Percentiles rank a stretch among this genome's conserved stretches.
phyloP scores from a whole-genome alignment of 2,329 filamentous ascomycete species.

The Geosmithia morbida region DNA sequence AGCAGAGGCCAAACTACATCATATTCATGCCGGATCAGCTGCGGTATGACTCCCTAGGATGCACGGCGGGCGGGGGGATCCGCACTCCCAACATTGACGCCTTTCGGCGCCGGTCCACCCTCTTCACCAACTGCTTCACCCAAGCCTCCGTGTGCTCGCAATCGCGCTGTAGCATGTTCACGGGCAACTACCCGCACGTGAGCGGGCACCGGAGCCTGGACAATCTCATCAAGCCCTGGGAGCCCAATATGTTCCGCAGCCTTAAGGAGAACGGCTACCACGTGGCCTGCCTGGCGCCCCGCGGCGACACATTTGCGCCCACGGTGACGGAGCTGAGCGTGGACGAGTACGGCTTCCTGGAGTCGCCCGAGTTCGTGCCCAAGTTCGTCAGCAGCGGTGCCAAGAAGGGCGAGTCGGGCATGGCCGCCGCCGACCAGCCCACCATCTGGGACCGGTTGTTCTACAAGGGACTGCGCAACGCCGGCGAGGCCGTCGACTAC shows the following conservation, averaged over 20 bases:
- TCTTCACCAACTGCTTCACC: constrained; percentile 28
- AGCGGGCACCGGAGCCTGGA: constrained; percentile 28
- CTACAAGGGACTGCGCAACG: constrained; percentile 24
- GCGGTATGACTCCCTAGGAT: constrained; percentile 26
- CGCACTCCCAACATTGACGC: constrained; percentile 26
- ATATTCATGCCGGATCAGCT: constrained; percentile 35
- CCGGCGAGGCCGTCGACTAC: constrained; percentile 23
- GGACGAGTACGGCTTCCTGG: constrained; percentile 28
- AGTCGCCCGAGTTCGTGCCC: constrained; percentile 18
- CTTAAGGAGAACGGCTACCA: constrained; percentile 30
- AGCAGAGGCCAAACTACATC: constrained; percentile 17
- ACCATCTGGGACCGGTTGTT: constrained; percentile 23
- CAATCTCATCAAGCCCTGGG: constrained; percentile 32
- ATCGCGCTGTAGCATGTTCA: constrained; percentile 31
- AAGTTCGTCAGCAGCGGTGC: constrained; percentile 10
- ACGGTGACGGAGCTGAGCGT: constrained; percentile 27
- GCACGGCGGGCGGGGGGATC: constrained; percentile 11
- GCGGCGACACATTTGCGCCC: constrained; percentile 26
- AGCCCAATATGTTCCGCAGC: constrained; percentile 28
- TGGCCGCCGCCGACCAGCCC: constrained; percentile 3
- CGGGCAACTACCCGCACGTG: constrained; percentile 28
- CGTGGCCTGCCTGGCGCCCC: constrained; percentile 26
- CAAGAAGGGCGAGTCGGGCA: constrained; percentile 8
- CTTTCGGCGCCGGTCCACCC: constrained; percentile 19
- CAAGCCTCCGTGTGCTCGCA: constrained; percentile 31